Base-by-base conservation (phyloP, 805 yeast species). In the Yarrowia phangngaensis region DNA sequence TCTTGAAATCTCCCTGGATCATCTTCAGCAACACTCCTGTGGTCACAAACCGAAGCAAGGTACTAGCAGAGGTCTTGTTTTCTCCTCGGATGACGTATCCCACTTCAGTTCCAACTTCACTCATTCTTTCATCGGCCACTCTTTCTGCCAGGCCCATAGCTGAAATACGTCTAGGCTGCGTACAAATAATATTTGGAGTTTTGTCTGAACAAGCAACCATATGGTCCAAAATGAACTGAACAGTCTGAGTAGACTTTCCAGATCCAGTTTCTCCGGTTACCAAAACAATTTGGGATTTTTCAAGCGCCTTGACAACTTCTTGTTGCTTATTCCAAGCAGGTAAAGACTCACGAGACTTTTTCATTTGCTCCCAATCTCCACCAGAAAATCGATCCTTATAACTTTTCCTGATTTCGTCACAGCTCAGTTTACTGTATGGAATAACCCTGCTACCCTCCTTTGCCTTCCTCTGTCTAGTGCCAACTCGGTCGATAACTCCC, bases 211-310 rank as follows among this genome's bases (percentile, higher is more conserved):
- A 71, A 13, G 41, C 51, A 0, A 65, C 59, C 52, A 85, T 58
- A 29, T 79, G 71, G 61, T 90, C 97, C 13, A 90, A 66, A 15
- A 90, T 69, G 56, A 88, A 90, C 62, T 90, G 98, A 5, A 87
- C 95, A 4, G 86, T 78, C 62, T 90, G 98, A 0, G 98, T 90
- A 1, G 96, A 86, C 60, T 90, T 90, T 56, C 97, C 97, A 1
- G 97, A 89, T 57, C 97, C 97, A 0, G 97, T 90, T 63, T 92
- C 98, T 62, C 97, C 98, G 2, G 97, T 90, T 27, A 90, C 75
- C 24, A 90, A 66, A 7, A 84, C 79, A 4, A 87, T 83, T 54
- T 77, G 77, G 59, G 84, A 75, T 0, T 69, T 53, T 20, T 71
- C 69, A 4, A 90, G 77, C 4, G 79, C 66, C 0, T 74, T 57